Evolutionary conservation across 1,284 basidiomycete species (phyloP).

Genomic region (Sporisorium iseilematis-ciliati): DNA sequence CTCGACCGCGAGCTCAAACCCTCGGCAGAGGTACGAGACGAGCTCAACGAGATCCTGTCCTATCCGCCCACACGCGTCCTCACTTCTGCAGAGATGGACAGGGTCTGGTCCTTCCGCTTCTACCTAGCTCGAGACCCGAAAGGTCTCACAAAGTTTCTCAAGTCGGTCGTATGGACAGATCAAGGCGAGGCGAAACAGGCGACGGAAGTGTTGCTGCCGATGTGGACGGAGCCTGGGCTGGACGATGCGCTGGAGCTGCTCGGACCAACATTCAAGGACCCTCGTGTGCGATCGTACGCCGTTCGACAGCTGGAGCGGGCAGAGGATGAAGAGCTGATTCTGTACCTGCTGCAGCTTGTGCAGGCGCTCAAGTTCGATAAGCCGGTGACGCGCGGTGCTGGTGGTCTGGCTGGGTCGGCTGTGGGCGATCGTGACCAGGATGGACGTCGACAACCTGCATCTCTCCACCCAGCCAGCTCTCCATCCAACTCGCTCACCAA

Average conservation of each 20-base stretch:
- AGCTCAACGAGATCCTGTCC: conserved; percentile 87
- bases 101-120: conserved; percentile 99
- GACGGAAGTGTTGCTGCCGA: conserved; percentile 91
- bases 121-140: conserved; percentile 88
- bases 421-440: conserved; percentile 27
- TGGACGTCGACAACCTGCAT: conserved; percentile 5
- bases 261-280: conserved; percentile 87
- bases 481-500: conserved; percentile 23
- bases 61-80: conserved; percentile 90
- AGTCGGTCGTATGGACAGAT: conserved; percentile 97
- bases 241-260: conserved; percentile 96
- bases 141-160: conserved; percentile 96
- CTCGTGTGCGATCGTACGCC: conserved; percentile 90
- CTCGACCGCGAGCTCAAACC: conserved; percentile 96
- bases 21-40: conserved; percentile 90
- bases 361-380: conserved; percentile 84
- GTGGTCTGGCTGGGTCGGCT: conserved; percentile 21
- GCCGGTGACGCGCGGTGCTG: conserved; percentile 14
- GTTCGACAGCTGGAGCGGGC: conserved; percentile 89
- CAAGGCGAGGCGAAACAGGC: conserved; percentile 96
- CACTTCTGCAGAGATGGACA: conserved; percentile 90
- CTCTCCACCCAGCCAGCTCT: conserved; percentile 24
- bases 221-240: conserved; percentile 96
- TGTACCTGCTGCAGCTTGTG: conserved; percentile 95
- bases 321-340: conserved; percentile 93